phyloP scores from a whole-genome alignment of 2,329 filamentous ascomycete species.

The Fusarium xylarioides region DNA sequence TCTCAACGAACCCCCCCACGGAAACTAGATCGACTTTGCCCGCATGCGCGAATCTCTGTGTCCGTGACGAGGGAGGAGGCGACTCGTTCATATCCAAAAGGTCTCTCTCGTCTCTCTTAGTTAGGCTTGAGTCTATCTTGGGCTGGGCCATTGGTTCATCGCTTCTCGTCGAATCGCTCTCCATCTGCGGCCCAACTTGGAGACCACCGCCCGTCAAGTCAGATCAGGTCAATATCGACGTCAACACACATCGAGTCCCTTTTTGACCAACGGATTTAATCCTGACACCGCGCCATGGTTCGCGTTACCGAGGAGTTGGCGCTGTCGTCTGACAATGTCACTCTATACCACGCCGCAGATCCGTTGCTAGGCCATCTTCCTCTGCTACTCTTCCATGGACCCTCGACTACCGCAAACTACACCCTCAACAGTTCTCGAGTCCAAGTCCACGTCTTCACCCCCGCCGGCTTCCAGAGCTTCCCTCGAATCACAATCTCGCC shows the following conservation, averaged over 20 bases:
- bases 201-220: slow-evolving; percentile 26
- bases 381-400: slow-evolving; percentile 90
- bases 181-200: slow-evolving; percentile 40
- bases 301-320: slow-evolving; percentile 80
- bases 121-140: neutral
- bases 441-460: slow-evolving; percentile 90
- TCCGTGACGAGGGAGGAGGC: slow-evolving; percentile 37
- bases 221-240: slow-evolving; percentile 10
- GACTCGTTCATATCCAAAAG: slow-evolving; percentile 27
- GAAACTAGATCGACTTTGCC: slow-evolving; percentile 13
- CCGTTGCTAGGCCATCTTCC: slow-evolving; percentile 82
- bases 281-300: slow-evolving; percentile 72
- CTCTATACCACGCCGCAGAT: slow-evolving; percentile 90
- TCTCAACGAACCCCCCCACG: slow-evolving; percentile 3
- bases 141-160: neutral
- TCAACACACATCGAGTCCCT: slow-evolving; percentile 24
- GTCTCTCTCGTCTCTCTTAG: slow-evolving; percentile 15
- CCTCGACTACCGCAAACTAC: slow-evolving; percentile 88
- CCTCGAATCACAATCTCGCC: slow-evolving; percentile 92
- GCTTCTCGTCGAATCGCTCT: slow-evolving; percentile 27
- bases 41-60: slow-evolving; percentile 32
- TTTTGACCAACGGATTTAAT: slow-evolving; percentile 31
- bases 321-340: slow-evolving; percentile 82
- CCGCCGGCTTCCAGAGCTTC: slow-evolving; percentile 89
- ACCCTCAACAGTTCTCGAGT: slow-evolving; percentile 91